These are phyloP conservation scores for Solanum chiquidenum DNA, from an alignment of 257 asterid species.

Conservation along the genomic window DNA sequence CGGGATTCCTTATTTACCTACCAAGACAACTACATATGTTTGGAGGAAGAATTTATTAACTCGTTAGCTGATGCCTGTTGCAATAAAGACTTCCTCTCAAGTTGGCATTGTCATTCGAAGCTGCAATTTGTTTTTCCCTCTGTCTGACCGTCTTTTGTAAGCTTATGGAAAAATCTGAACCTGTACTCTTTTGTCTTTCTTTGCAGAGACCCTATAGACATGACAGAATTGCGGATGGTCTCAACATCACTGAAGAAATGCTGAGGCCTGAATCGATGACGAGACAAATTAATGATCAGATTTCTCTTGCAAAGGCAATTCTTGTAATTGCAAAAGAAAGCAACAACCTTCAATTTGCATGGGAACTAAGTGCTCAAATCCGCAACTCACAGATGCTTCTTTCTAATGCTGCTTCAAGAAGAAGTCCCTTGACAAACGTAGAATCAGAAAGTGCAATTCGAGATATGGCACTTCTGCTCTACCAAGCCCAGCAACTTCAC, in stretches of 20 bases:
- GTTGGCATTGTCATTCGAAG: not conserved
- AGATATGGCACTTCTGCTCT: slow-evolving; percentile 34
- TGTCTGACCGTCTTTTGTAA: not conserved
- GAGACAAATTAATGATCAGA: slow-evolving; percentile 38
- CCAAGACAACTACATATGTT: not conserved
- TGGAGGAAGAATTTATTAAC: not conserved
- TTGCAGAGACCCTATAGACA: slow-evolving; percentile 30
- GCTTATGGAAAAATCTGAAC: not conserved
- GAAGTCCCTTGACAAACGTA: slow-evolving; percentile 27
- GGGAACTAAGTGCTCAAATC: slow-evolving; percentile 44
- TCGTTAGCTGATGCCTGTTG: not conserved
- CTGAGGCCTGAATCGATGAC: slow-evolving; percentile 30
- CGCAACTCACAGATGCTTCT: slow-evolving; percentile 32
- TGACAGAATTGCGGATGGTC: slow-evolving; percentile 21
- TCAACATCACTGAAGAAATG: slow-evolving; percentile 35
- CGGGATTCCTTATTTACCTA: not conserved
- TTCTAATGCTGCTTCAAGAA: slow-evolving; percentile 33
- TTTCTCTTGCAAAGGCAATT: slow-evolving; percentile 38
- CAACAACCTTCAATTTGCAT: slow-evolving; percentile 33
- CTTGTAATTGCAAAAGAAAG: slow-evolving; percentile 40
- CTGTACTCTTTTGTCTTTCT: not conserved
- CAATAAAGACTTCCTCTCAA: not conserved
- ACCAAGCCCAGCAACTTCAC: slow-evolving; percentile 39
- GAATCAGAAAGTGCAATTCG: slow-evolving; percentile 33
- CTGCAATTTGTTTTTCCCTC: not conserved